These are phyloP conservation scores for Hanseniaspora jakobsenii DNA, from an alignment of 805 yeast genomes.

Conservation along the genomic window DNA sequence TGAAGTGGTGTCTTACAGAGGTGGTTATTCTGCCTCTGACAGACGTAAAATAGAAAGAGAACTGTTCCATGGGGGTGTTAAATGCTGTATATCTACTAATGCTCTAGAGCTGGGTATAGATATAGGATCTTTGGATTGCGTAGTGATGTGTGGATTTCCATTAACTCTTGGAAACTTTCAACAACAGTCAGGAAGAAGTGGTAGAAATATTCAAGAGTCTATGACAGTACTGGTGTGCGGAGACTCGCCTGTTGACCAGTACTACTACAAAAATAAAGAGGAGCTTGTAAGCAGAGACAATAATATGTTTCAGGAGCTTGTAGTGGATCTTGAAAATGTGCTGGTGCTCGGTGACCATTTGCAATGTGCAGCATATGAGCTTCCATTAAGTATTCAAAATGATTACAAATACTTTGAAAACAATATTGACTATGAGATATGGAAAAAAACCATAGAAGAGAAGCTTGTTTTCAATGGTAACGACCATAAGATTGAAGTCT, in stretches of 20 bases:
- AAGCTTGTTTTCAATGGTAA: constrained; percentile 32
- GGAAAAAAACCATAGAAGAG: constrained; percentile 28
- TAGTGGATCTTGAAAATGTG: constrained; percentile 48
- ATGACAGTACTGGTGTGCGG: constrained; percentile 76
- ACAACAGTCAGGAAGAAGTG: constrained; percentile 96
- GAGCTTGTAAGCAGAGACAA: constrained; percentile 31
- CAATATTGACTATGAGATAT: constrained; percentile 19
- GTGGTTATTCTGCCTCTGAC: constrained; percentile 82
- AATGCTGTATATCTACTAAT: constrained; percentile 86
- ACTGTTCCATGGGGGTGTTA: constrained; percentile 76
- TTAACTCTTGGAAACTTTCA: constrained; percentile 72
- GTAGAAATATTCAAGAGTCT: constrained; percentile 76
- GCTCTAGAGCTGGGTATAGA: constrained; percentile 94
- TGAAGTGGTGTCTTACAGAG: constrained; percentile 86
- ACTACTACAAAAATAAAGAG: constrained; percentile 49
- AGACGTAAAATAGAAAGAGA: constrained; percentile 77
- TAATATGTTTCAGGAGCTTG: constrained; percentile 46
- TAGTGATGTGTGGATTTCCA: constrained; percentile 87
- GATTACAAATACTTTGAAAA: constrained; percentile 47
- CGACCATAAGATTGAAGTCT: constrained; percentile 25
- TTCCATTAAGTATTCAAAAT: constrained; percentile 44
- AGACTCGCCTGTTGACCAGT: constrained; percentile 73
- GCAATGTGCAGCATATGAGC: constrained; percentile 89
- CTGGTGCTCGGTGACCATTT: constrained; percentile 67
- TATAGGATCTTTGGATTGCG: constrained; percentile 85